Percentiles rank a stretch among this genome's conserved stretches.
Conservation (phyloP, 2,329 filamentous ascomycete genomes). For the Penicillium frequentans region DNA sequence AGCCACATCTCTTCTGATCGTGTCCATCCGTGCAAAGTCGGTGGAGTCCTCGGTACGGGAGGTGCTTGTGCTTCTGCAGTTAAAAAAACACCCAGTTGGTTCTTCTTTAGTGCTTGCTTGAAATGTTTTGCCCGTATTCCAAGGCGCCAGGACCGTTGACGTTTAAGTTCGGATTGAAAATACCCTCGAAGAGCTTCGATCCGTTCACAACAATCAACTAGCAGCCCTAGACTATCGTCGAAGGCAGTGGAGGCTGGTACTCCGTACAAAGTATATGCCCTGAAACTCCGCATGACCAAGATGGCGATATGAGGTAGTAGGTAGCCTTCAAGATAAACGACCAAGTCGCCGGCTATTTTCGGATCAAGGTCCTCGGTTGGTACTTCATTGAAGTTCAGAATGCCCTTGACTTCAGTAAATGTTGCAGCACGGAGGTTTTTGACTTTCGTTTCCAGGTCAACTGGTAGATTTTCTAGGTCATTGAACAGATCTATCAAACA, state of each 20-base stretch:
- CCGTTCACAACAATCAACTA: conserved; percentile 6
- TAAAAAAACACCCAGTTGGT: background rate
- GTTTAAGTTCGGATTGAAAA: background rate
- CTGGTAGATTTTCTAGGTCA: background rate
- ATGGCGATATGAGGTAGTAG: conserved; percentile 13
- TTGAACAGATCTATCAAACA: background rate
- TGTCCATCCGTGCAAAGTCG: background rate
- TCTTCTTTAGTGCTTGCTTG: background rate
- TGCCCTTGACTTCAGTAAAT: background rate
- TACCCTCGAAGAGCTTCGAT: conserved; percentile 1
- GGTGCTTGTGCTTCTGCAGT: background rate
- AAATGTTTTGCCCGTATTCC: conserved; percentile 1
- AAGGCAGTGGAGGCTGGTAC: conserved; percentile 5
- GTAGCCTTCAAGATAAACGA: conserved; percentile 17
- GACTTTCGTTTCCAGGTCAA: background rate
- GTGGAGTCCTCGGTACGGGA: background rate
- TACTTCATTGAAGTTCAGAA: background rate
- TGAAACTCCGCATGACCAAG: conserved; percentile 13
- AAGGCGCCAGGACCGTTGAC: conserved; percentile 2
- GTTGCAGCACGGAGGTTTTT: conserved; percentile 4
- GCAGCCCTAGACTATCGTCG: conserved; percentile 6
- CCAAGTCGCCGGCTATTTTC: background rate
- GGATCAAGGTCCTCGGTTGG: background rate
- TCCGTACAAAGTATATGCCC: conserved; percentile 1
- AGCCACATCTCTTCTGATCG: background rate